phyloP scores from a whole-genome alignment of 2,329 filamentous ascomycete species.

The Torrubiella hemipterigena region DNA sequence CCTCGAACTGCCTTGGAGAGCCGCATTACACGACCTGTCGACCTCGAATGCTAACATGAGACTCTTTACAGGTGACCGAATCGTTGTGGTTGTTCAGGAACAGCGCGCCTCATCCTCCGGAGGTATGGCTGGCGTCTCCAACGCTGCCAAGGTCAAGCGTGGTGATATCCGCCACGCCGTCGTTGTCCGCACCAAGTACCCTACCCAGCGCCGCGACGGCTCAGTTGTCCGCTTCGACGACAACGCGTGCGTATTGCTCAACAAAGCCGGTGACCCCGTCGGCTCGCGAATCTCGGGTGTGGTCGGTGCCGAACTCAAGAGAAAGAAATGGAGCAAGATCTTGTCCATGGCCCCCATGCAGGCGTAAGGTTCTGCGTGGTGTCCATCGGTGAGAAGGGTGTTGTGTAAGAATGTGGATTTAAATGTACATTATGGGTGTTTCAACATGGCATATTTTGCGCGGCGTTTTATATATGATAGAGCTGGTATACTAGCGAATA shows the following conservation, averaged over 20 bases:
- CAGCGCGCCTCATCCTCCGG: slow-evolving; percentile 70
- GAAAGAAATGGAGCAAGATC: slow-evolving; percentile 98
- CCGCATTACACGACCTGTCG: no score
- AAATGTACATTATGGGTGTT: neutral
- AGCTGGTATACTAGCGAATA: no score
- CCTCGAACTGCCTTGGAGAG: slow-evolving; percentile 2
- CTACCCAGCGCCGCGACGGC: slow-evolving; percentile 76
- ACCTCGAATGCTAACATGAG: slow-evolving; percentile 4
- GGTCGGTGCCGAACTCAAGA: slow-evolving; percentile 77
- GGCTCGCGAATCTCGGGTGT: slow-evolving; percentile 86
- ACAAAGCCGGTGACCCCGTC: slow-evolving; percentile 92
- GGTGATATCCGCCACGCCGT: slow-evolving; percentile 96
- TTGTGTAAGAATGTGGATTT: neutral
- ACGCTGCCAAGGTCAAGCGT: slow-evolving; percentile 84
- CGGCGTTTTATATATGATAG: no score
- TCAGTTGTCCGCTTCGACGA: slow-evolving; percentile 90
- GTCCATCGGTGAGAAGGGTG: no score
- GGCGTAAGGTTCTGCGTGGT: no score
- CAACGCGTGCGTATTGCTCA: slow-evolving; percentile 94
- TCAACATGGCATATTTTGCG: neutral
- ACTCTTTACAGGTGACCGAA: slow-evolving; percentile 65
- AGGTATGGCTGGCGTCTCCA: slow-evolving; percentile 57
- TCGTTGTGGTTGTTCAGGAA: slow-evolving; percentile 96
- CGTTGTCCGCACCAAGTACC: slow-evolving; percentile 82
- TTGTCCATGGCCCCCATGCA: slow-evolving; percentile 77